phyloP scores from a whole-genome alignment of 495 filamentous ascomycete species.

The Annulohypoxylon nitens region DNA sequence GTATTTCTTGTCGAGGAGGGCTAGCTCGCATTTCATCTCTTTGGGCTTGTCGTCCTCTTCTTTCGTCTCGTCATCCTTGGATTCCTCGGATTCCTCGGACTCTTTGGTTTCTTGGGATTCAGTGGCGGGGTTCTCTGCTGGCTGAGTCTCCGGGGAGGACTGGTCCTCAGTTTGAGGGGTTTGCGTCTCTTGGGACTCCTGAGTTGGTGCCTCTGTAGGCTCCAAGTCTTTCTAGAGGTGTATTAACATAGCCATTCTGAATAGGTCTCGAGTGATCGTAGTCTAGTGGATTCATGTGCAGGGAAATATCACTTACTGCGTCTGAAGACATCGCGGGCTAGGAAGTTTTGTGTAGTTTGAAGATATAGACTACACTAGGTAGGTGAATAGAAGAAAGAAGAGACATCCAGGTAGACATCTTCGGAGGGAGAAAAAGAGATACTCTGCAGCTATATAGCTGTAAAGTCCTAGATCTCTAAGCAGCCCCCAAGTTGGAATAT shows the following conservation, averaged over 20 bases:
- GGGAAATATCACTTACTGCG: conserved; percentile 13
- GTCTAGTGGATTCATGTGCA: background rate
- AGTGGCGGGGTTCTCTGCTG: background rate
- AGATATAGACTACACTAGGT: background rate
- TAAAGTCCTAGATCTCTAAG: conserved; percentile 31
- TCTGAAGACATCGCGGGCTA: conserved; percentile 28
- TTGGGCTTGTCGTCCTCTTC: conserved; percentile 7
- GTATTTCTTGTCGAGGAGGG: conserved; percentile 36
- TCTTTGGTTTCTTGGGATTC: background rate
- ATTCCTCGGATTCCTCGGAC: background rate
- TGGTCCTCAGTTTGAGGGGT: background rate
- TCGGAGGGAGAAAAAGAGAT: background rate
- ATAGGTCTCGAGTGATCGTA: too few relatives aligned
- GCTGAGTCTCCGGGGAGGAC: background rate
- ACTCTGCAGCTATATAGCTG: background rate
- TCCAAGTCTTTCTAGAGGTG: conserved; percentile 1
- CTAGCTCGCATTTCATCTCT: conserved; percentile 31
- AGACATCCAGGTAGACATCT: background rate
- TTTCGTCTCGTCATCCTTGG: background rate
- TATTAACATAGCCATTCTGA: conserved; percentile 12
- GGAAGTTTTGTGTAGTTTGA: background rate
- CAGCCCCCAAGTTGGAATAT: background rate
- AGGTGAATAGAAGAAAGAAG: background rate
- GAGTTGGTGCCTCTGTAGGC: conserved; percentile 8
- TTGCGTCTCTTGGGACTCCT: background rate